Evolutionary conservation across 2,329 filamentous ascomycete species (phyloP).

Genomic region (Fusarium coicis): DNA sequence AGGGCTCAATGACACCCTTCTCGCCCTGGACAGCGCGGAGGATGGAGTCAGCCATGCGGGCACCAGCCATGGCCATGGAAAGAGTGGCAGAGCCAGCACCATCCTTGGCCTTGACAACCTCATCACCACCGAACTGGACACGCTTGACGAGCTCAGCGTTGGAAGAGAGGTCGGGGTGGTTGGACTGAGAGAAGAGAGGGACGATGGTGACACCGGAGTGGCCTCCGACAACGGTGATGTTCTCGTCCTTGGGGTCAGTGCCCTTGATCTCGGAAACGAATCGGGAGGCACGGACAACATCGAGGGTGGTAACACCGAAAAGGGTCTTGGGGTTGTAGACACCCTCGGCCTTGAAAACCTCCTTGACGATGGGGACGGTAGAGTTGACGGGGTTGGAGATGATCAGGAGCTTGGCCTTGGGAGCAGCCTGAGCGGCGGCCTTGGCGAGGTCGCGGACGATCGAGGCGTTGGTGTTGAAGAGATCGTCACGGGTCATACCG

Average conservation of each 20-base stretch:
- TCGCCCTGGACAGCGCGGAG: conserved; percentile 93
- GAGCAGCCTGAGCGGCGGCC: conserved; percentile 87
- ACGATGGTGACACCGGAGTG: conserved; percentile 99
- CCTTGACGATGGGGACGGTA: conserved; percentile 95
- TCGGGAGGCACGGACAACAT: conserved; percentile 95
- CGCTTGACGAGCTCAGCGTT: conserved; percentile 86
- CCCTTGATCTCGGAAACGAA: conserved; percentile 96
- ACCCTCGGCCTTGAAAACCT: conserved; percentile 93
- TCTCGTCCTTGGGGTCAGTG: conserved; percentile 91
- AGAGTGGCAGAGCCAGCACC: conserved; percentile 96
- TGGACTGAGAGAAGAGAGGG: conserved; percentile 94
- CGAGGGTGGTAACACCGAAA: conserved; percentile 99
- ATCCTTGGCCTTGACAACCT: conserved; percentile 99
- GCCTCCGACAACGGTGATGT: conserved; percentile 94
- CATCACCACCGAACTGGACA: conserved; percentile 98
- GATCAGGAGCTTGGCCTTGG: conserved; percentile 94
- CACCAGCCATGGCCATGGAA: conserved; percentile 98
- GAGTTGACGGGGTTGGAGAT: conserved; percentile 99
- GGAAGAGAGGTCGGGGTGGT: conserved; percentile 83
- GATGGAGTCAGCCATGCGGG: conserved; percentile 85
- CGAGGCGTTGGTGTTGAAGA: conserved; percentile 99
- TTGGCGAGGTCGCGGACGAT: conserved; percentile 99
- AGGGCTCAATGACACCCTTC: conserved; percentile 95
- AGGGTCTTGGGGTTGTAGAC: conserved; percentile 99
- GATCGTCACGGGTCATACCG: conserved; percentile 99